Conservation (phyloP, 352 stramenopile genomes). For the Lagenidium giganteum region DNA sequence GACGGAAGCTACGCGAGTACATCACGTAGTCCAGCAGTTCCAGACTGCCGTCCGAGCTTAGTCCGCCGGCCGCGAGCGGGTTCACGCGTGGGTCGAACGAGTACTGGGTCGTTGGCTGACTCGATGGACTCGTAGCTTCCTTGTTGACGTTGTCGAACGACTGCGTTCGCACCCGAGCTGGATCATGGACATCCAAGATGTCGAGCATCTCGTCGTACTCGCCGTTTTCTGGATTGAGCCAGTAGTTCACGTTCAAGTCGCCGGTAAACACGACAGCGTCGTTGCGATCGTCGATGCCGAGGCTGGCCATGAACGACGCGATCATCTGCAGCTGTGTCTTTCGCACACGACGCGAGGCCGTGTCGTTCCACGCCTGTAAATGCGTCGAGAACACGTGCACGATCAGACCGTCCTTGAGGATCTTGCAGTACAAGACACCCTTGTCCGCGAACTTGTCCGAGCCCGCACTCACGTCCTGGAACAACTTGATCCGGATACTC, state of each 20-base stretch:
- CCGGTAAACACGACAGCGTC: conserved; percentile 60
- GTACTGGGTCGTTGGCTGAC: conserved; percentile 28
- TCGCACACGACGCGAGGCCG: conserved; percentile 40
- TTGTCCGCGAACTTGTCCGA: conserved; percentile 73
- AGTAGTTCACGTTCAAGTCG: conserved; percentile 77
- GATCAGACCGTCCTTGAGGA: conserved; percentile 64
- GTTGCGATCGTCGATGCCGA: conserved; percentile 53
- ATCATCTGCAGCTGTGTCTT: conserved; percentile 70
- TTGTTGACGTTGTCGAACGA: not conserved
- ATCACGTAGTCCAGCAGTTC: conserved; percentile 76
- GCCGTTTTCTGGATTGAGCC: conserved; percentile 60
- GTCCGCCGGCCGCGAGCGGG: conserved; percentile 47
- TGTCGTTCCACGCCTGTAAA: conserved; percentile 74
- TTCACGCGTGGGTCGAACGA: conserved; percentile 75
- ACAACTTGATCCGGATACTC: conserved; percentile 65
- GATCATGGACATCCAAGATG: conserved; percentile 50
- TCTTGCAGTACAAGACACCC: conserved; percentile 75
- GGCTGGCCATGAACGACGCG: conserved; percentile 37
- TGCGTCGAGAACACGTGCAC: conserved; percentile 77
- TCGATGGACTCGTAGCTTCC: conserved; percentile 3
- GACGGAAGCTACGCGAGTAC: conserved; percentile 45
- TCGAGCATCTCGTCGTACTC: conserved; percentile 82
- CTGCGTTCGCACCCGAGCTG: conserved; percentile 23
- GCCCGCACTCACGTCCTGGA: conserved; percentile 51
- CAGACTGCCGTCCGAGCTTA: conserved; percentile 70